A percentile compares a stretch with the other conserved stretches of the same genome.
These are phyloP conservation scores for Phytopythium chamaehyphon DNA, from an alignment of 352 stramenopile genomes.

Conservation along the genomic window DNA sequence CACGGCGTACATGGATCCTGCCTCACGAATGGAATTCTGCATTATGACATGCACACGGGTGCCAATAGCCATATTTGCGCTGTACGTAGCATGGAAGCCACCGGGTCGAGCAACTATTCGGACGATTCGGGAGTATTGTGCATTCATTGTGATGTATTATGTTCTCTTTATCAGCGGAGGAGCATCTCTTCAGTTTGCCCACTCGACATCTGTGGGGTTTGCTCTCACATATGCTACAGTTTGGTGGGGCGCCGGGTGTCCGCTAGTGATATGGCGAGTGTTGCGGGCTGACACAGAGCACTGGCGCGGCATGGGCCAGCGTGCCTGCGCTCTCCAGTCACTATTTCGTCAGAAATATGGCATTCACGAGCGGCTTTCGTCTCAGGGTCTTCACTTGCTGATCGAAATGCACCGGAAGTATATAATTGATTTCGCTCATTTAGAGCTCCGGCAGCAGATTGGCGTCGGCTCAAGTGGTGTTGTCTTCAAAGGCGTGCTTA, in stretches of 20 bases:
- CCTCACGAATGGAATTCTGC: constrained; percentile 13
- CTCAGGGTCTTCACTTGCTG: constrained; percentile 54
- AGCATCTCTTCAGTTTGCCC: not conserved
- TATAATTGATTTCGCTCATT: constrained; percentile 72
- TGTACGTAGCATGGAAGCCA: constrained; percentile 18
- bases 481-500: constrained; percentile 41
- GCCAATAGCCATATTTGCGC: constrained; percentile 14
- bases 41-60: constrained; percentile 14
- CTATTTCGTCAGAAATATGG: constrained; percentile 23
- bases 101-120: constrained; percentile 19
- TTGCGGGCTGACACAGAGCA: constrained; percentile 49
- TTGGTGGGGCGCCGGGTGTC: constrained; percentile 17
- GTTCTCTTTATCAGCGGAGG: constrained; percentile 27
- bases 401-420: constrained; percentile 69
- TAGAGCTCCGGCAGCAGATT: constrained; percentile 56
- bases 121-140: constrained; percentile 30
- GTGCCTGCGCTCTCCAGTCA: constrained; percentile 16
- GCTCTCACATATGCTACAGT: constrained; percentile 26
- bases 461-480: constrained; percentile 35
- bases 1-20: constrained; percentile 5
- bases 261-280: constrained; percentile 25
- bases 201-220: constrained; percentile 10
- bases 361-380: constrained; percentile 25
- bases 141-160: constrained; percentile 34
- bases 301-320: constrained; percentile 35